Conservation (phyloP, 257 asterid genomes). For the Capsicum rhomboideum region DNA sequence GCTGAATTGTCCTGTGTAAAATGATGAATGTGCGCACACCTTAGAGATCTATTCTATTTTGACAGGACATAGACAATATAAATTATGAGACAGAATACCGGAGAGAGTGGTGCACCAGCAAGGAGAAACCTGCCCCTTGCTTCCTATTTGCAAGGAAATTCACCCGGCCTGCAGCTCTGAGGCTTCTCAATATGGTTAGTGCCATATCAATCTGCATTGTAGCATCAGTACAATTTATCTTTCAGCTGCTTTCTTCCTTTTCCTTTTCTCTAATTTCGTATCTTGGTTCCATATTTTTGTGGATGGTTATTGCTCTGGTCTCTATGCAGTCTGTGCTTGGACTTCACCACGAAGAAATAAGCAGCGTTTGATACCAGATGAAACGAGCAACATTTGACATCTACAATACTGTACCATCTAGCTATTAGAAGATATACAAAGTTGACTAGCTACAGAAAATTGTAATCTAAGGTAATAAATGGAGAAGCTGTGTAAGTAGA, state of each 20-base stretch:
- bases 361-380: constrained; percentile 10
- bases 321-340: constrained; percentile 67
- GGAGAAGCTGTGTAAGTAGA: background rate
- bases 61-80: constrained; percentile 73
- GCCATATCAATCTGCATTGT: background rate
- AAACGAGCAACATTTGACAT: constrained; percentile 14
- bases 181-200: constrained; percentile 76
- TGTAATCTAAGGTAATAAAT: background rate
- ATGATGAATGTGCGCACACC: background rate
- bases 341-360: constrained; percentile 21
- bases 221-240: background rate
- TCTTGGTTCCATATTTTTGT: background rate
- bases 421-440: constrained; percentile 2
- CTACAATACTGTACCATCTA: background rate
- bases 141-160: constrained; percentile 93
- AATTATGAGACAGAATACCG: constrained; percentile 84
- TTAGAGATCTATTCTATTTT: background rate
- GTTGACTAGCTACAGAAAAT: background rate
- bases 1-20: background rate
- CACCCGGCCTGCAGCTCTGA: constrained; percentile 81
- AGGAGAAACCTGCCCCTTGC: constrained; percentile 82
- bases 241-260: background rate
- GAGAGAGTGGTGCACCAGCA: constrained; percentile 98
- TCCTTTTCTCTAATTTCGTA: background rate
- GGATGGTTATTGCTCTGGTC: background rate